These are phyloP conservation scores for Boletus eberwhitei DNA, from an alignment of 768 basidiomycete species.

Conservation along the genomic window DNA sequence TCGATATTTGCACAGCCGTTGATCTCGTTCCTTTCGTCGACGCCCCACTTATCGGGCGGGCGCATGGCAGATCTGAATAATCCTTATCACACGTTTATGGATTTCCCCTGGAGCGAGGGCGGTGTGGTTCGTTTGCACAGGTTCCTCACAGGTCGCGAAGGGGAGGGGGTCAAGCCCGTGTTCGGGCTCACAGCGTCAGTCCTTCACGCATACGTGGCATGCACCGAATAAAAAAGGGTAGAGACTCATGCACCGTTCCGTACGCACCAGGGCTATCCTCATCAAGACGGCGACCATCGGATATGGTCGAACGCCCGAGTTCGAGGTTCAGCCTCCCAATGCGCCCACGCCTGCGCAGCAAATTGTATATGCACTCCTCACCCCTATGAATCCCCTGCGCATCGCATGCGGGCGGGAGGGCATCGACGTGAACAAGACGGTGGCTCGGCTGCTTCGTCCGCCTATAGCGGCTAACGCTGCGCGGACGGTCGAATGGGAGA, in stretches of 20 bases:
- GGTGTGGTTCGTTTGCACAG: slow-evolving; percentile 54
- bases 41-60: slow-evolving; percentile 55
- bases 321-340: slow-evolving; percentile 41
- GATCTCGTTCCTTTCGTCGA: slow-evolving; percentile 60
- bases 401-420: slow-evolving; percentile 28
- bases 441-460: slow-evolving; percentile 14
- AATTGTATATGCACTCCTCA: slow-evolving; percentile 42
- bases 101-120: slow-evolving; percentile 45
- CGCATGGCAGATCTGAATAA: slow-evolving; percentile 45
- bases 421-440: slow-evolving; percentile 19
- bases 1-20: slow-evolving; percentile 86
- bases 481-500: slow-evolving; percentile 19
- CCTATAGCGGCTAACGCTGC: slow-evolving; percentile 1
- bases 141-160: slow-evolving; percentile 85
- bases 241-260: background rate
- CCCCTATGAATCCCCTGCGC: slow-evolving; percentile 21
- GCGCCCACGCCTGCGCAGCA: slow-evolving; percentile 41
- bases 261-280: slow-evolving; percentile 44
- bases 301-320: slow-evolving; percentile 45
- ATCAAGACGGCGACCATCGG: slow-evolving; percentile 49
- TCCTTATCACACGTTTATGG: slow-evolving; percentile 63
- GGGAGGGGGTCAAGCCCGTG: slow-evolving; percentile 82
- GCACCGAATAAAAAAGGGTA: background rate
- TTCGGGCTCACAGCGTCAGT: slow-evolving; percentile 85
- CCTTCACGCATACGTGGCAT: background rate